Evolutionary conservation across 2,329 filamentous ascomycete species (phyloP).

Genomic region (Phoma sp.): DNA sequence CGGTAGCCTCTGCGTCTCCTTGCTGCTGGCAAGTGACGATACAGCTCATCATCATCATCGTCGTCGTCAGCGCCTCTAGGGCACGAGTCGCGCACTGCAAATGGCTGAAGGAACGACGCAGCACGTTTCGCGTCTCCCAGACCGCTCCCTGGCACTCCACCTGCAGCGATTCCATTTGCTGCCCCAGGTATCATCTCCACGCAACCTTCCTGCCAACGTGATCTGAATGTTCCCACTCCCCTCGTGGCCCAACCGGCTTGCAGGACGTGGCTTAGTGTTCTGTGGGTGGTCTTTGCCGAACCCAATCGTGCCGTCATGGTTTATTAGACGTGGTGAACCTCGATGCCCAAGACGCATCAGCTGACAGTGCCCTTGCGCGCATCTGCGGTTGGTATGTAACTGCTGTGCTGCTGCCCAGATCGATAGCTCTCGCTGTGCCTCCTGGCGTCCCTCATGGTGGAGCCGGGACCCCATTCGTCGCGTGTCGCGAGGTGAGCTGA

Average conservation of each 20-base stretch:
- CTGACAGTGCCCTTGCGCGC: conserved; percentile 33
- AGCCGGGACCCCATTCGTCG: conserved; percentile 22
- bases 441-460: conserved; percentile 5
- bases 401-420: conserved; percentile 28
- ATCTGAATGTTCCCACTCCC: conserved; percentile 25
- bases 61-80: conserved; percentile 33
- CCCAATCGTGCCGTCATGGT: conserved; percentile 27
- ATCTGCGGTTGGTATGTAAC: conserved; percentile 23
- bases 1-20: conserved; percentile 21
- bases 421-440: conserved; percentile 8
- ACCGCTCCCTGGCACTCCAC: conserved; percentile 23
- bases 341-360: conserved; percentile 31
- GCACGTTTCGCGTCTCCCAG: conserved; percentile 35
- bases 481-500: conserved; percentile 25
- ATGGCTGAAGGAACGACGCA: conserved; percentile 30
- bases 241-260: conserved; percentile 32
- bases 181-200: conserved; percentile 34
- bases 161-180: conserved; percentile 39
- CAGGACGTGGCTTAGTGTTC: conserved; percentile 26
- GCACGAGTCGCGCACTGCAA: conserved; percentile 74
- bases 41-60: conserved; percentile 25
- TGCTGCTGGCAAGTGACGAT: conserved; percentile 27
- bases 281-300: conserved; percentile 23
- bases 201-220: conserved; percentile 32
- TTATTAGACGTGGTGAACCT: conserved; percentile 20